Evolutionary conservation across 2,329 filamentous ascomycete genomes (phyloP).

Genomic region (Phaeosphaeria sp.): DNA sequence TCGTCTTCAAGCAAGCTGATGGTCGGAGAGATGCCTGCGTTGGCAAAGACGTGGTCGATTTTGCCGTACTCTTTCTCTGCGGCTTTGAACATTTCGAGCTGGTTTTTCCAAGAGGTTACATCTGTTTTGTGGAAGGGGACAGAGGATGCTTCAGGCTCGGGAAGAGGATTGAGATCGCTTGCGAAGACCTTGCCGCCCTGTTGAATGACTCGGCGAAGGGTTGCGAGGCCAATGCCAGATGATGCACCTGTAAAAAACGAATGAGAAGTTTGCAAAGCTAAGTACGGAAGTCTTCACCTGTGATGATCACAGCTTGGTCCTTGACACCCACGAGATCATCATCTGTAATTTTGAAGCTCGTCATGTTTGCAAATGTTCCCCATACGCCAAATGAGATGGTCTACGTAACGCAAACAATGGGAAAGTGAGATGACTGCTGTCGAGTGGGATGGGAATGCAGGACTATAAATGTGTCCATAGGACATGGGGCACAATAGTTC

Average conservation of each 20-base stretch:
- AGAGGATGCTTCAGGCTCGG: slow-evolving; percentile 28
- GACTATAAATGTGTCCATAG: neutral
- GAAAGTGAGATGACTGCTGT: neutral
- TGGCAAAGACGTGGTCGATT: slow-evolving; percentile 56
- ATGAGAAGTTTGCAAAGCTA: neutral
- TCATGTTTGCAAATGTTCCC: slow-evolving; percentile 16
- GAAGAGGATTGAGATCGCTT: slow-evolving; percentile 59
- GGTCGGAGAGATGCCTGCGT: slow-evolving; percentile 36
- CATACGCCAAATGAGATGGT: neutral
- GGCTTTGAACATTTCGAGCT: slow-evolving; percentile 60
- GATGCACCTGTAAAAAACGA: slow-evolving; percentile 55
- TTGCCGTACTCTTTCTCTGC: slow-evolving; percentile 51
- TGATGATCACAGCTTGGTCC: slow-evolving; percentile 61
- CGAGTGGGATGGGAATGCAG: neutral
- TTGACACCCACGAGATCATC: slow-evolving; percentile 53
- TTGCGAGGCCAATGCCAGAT: slow-evolving; percentile 67
- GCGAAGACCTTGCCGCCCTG: slow-evolving; percentile 63
- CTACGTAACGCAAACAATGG: neutral
- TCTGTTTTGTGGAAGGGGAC: slow-evolving; percentile 37
- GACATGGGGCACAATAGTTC: neutral
- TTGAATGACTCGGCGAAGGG: slow-evolving; percentile 59
- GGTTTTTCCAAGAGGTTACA: slow-evolving; percentile 57
- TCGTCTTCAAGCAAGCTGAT: slow-evolving; percentile 36
- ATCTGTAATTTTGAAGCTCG: slow-evolving; percentile 56
- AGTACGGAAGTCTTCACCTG: slow-evolving; percentile 47